These are phyloP conservation scores for Circinella umbellata DNA, from an alignment of 371 early-diverging fungal species.

Conservation along the genomic window DNA sequence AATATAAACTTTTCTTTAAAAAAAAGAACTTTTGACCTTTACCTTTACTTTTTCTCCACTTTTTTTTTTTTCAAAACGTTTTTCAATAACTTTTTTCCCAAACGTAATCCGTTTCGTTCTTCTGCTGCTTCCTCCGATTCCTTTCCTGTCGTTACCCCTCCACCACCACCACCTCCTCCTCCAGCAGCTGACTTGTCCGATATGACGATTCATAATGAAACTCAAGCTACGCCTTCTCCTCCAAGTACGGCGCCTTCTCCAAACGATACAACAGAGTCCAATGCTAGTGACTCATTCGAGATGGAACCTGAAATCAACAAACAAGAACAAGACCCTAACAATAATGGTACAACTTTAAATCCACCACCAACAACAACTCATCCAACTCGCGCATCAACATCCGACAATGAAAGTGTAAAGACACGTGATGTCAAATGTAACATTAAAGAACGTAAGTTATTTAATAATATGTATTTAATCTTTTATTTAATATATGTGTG, in stretches of 20 bases:
- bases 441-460: constrained; percentile 21
- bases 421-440: constrained; percentile 22
- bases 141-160: constrained; percentile 12
- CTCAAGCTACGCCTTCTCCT: constrained; percentile 20
- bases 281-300: constrained; percentile 27
- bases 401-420: constrained; percentile 18
- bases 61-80: constrained; percentile 23
- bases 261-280: constrained; percentile 25
- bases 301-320: constrained; percentile 22
- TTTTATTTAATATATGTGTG: too few relatives aligned
- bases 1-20: too few relatives aligned
- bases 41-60: constrained; percentile 1
- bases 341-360: too few relatives aligned
- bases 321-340: not conserved
- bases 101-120: constrained; percentile 18
- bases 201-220: constrained; percentile 21
- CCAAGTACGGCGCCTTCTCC: constrained; percentile 21
- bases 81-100: constrained; percentile 25
- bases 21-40: not conserved
- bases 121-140: constrained; percentile 20
- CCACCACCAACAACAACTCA: not conserved
- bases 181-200: constrained; percentile 18
- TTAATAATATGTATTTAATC: too few relatives aligned
- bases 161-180: constrained; percentile 9
- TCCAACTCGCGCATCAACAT: constrained; percentile 7